Evolutionary conservation across 768 basidiomycete genomes (phyloP).

Genomic region (Amanita pallidorosea): DNA sequence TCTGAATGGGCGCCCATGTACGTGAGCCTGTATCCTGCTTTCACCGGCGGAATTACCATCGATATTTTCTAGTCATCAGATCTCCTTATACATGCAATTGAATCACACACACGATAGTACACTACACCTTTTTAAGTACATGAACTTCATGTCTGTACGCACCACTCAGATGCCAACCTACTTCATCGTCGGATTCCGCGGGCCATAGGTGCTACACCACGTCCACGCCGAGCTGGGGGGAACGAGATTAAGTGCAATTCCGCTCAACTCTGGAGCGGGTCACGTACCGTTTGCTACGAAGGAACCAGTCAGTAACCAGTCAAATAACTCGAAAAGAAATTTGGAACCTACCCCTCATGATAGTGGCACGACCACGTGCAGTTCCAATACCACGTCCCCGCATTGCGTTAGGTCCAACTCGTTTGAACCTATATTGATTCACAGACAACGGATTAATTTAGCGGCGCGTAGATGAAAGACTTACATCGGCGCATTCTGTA

Average conservation of each 20-base stretch:
- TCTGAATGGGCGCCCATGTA: slow-evolving; percentile 29
- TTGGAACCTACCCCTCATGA: slow-evolving; percentile 80
- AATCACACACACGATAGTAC: neutral
- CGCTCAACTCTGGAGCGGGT: neutral
- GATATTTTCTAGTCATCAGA: neutral
- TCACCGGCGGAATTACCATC: neutral
- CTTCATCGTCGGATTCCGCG: slow-evolving; percentile 72
- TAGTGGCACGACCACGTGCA: slow-evolving; percentile 96
- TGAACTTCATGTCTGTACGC: neutral
- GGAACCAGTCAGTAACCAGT: slow-evolving; percentile 4
- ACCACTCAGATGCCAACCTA: neutral
- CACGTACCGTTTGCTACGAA: slow-evolving; percentile 64
- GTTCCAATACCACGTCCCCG: slow-evolving; percentile 98
- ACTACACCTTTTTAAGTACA: neutral
- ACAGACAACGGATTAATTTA: neutral
- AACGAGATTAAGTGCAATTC: slow-evolving; percentile 1
- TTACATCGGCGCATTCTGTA: slow-evolving; percentile 98
- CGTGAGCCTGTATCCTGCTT: neutral
- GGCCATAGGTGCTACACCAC: slow-evolving; percentile 61
- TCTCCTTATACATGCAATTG: neutral
- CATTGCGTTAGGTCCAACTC: slow-evolving; percentile 97
- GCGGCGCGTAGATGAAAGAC: slow-evolving; percentile 17
- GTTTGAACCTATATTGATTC: slow-evolving; percentile 78
- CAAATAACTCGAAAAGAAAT: neutral
- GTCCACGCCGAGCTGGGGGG: slow-evolving; percentile 70